Evolutionary conservation across 805 yeast genomes (phyloP), one percentile per base, ranked within the genome.

Genomic region (Phaffomyces antillensis): DNA sequence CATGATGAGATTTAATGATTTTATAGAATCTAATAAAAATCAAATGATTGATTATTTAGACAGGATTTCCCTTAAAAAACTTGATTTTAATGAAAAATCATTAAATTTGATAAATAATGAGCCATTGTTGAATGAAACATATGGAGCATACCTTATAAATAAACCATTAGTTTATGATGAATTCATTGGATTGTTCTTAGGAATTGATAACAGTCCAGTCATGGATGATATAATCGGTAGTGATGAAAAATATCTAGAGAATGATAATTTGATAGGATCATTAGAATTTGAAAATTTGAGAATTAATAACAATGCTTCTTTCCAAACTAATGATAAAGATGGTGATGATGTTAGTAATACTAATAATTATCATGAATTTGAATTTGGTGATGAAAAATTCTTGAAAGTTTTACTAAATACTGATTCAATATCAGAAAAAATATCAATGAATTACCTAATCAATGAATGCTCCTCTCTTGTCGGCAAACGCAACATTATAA

Each of bases 1-100:
- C 70, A 68, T 91, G 64, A 68, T 75, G 17, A 69, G 66, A 31
- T 73, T 91, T 78, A 91, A 93, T 61, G 56, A 56, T 53, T 70
- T 91, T 18, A 67, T 70, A 3, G 68, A 66, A 15, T 81, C 30
- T 28, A 8, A 83, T 54, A 72, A 72, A 42, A 63, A 53, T 0
- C 86, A 86, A 52, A 64, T 89, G 8, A 55, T 70, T n/a, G 79
- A 77, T 16, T 91, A 86, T 64, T 76, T 84, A 53, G 86, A 79
- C 56, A 77, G 76, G 47, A 72, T 90, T 28, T 83, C 95, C 0
- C 81, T 81, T 5, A 67, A 86, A 44, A 81, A 79, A 53, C 64
- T 81, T 54, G 91, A 81, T 53, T 81, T 82, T 58, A 74, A 73
- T 41, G 77, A 76, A 36, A 81, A 76, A 57, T 61, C 67, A 9